Percentiles rank a stretch among this genome's conserved stretches.
These are phyloP conservation scores for Penicillium soppii DNA, from an alignment of 495 filamentous ascomycete genomes.

Conservation along the genomic window DNA sequence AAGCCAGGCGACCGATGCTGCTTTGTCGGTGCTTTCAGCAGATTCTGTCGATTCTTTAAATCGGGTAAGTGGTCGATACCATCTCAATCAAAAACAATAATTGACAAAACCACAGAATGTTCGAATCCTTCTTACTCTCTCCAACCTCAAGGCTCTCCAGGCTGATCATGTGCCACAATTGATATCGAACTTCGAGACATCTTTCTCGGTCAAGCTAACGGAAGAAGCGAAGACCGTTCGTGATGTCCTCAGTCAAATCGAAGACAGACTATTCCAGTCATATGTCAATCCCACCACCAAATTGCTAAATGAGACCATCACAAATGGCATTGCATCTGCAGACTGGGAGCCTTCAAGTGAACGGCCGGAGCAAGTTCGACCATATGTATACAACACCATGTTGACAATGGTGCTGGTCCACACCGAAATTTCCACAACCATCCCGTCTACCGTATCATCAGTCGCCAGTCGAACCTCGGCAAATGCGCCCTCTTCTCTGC, in stretches of 20 bases:
- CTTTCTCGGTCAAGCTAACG: conserved; percentile 86
- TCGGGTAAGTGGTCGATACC: conserved; percentile 64
- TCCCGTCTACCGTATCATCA: conserved; percentile 36
- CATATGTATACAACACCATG: conserved; percentile 86
- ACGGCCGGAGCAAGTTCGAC: conserved; percentile 71
- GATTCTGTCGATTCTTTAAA: conserved; percentile 65
- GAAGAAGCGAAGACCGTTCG: conserved; percentile 87
- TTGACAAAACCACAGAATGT: conserved; percentile 60
- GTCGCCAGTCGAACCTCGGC: conserved; percentile 27
- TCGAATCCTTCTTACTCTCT: conserved; percentile 88
- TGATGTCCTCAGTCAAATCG: conserved; percentile 86
- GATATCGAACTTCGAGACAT: conserved; percentile 81
- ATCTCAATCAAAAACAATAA: background rate
- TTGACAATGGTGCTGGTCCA: conserved; percentile 84
- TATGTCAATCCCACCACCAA: conserved; percentile 76
- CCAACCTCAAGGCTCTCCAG: conserved; percentile 79
- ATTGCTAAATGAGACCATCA: conserved; percentile 61
- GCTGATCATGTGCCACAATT: conserved; percentile 76
- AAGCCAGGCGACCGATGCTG: conserved; percentile 30
- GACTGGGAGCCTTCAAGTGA: conserved; percentile 65
- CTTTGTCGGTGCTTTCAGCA: conserved; percentile 38
- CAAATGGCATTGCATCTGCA: conserved; percentile 64
- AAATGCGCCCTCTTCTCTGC: conserved; percentile 57
- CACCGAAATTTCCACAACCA: conserved; percentile 84
- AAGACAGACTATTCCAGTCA: conserved; percentile 82